Base-by-base conservation (phyloP, 2,329 filamentous ascomycete species). In the Alternaria tenuissima region DNA sequence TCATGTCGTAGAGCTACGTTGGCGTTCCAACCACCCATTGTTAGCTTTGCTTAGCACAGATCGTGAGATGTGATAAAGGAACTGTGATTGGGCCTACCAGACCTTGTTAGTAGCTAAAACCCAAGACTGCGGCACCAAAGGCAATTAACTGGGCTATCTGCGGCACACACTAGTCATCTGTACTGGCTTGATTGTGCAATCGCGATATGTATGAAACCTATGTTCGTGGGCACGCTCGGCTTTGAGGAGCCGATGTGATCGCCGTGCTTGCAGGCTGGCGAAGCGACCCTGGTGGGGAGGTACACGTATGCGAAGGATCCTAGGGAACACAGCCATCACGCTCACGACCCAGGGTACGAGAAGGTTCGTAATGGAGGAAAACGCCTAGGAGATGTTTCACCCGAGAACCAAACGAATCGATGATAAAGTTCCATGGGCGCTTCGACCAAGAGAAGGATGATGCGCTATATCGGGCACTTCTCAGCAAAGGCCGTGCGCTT, bases 221-320 rank as follows among this genome's bases (percentile, higher is more conserved):
- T 34, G 32, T 11, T 20, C 7, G 49, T 49, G 12, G 38, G 32
- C 46, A 28, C 20, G 39, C 20, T 59, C 56, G 60, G 60, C 51
- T 43, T 55, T 59, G 60, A 52, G 52, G 60, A 55, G 60, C 60
- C 60, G 60, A 11, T 6, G 14, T 42, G 51, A 59, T 62, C 56
- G 56, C 26, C 52, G 28, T 18, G n/a, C 7, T 12, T 43, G 43
- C 38, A 51, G 48, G 39, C 30, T 22, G 5, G 30, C 38, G 7
- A 39, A 41, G n/a, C 24, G 47, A 43, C 41, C 36, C 36, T 24
- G 28, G 26, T 48, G 56, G 26, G n/a, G 26, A 55, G 38, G 36
- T 44, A 12, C 49, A 16, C 22, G 38, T 22, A n/a, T 12, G 52
- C 5, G 22, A 41, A 20, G 24, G 2, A 16, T n/a, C 28, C n/a